Percentiles rank a stretch among this genome's conserved stretches.
These are phyloP conservation scores for Skeletonema potamos DNA, from an alignment of 108 stramenopile species.

Conservation along the genomic window DNA sequence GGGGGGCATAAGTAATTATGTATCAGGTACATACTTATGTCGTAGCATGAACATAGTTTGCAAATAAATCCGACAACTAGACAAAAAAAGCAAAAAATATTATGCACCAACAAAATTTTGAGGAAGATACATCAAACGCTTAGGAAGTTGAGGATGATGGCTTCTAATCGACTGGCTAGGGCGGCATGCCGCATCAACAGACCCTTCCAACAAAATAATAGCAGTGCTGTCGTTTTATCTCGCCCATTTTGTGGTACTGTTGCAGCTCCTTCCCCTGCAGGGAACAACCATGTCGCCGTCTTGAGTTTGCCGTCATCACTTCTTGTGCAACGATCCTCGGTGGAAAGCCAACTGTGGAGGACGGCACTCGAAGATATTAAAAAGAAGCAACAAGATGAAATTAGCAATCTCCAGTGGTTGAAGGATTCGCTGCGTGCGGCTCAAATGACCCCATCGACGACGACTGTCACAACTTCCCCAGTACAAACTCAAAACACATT, in stretches of 20 bases:
- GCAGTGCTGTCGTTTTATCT: neutral
- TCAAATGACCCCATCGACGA: conserved; percentile 5
- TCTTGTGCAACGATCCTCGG: neutral
- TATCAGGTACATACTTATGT: too few relatives aligned
- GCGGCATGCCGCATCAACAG: neutral
- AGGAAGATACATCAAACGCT: too few relatives aligned
- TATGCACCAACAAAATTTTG: too few relatives aligned
- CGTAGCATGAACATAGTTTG: too few relatives aligned
- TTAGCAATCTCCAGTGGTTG: conserved; percentile 36
- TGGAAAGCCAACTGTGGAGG: conserved; percentile 6
- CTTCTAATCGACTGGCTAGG: neutral
- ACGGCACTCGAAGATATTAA: conserved; percentile 17
- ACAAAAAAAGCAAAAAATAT: too few relatives aligned
- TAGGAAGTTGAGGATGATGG: neutral
- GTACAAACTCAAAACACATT: conserved; percentile 20
- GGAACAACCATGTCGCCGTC: neutral
- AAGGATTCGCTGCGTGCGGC: conserved; percentile 33
- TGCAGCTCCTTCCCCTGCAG: neutral
- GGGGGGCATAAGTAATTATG: too few relatives aligned
- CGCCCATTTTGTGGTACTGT: neutral
- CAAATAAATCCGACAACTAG: too few relatives aligned
- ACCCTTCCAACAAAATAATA: neutral
- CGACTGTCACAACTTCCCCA: neutral
- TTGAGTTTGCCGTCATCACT: neutral
- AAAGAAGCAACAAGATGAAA: conserved; percentile 20